Conservation (phyloP, 2,329 filamentous ascomycete genomes). For the Plectosphaerella cucumerina region DNA sequence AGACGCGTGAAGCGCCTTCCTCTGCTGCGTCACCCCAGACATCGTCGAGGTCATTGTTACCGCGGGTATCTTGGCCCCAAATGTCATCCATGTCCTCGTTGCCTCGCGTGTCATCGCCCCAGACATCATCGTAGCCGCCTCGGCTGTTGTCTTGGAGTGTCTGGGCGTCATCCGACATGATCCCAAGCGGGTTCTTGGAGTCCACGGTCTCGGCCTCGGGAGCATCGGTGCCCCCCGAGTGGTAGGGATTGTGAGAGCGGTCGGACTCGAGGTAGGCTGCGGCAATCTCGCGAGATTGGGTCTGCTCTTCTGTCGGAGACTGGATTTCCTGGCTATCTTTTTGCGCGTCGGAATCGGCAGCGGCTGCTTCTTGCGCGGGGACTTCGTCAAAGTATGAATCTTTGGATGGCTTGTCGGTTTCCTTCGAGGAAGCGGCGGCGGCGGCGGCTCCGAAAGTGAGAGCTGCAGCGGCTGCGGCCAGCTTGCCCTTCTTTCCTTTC, state of each 20-base stretch:
- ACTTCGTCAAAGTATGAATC: too few relatives aligned
- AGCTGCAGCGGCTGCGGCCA: background rate
- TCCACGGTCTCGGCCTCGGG: background rate
- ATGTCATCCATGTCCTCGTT: background rate
- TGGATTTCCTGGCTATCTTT: background rate
- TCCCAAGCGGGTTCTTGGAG: background rate
- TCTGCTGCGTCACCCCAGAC: background rate
- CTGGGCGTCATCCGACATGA: background rate
- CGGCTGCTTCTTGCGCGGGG: background rate
- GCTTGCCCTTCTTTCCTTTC: conserved; percentile 22
- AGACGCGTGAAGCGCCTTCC: background rate
- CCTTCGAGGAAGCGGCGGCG: background rate
- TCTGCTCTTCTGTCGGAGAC: background rate
- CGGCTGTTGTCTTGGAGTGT: background rate
- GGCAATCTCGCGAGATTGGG: conserved; percentile 15
- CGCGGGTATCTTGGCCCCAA: background rate
- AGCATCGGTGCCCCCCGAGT: background rate
- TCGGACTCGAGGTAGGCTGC: conserved; percentile 12
- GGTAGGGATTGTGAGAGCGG: background rate
- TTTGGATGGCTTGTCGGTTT: background rate
- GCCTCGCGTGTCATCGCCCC: background rate
- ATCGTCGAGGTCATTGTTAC: background rate
- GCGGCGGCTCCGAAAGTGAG: background rate
- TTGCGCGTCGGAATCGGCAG: background rate
- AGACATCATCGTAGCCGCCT: background rate